Evolutionary conservation across 176 grass and related monocot species (phyloP).

Genomic region (Rhipidocladum racemiflorum): DNA sequence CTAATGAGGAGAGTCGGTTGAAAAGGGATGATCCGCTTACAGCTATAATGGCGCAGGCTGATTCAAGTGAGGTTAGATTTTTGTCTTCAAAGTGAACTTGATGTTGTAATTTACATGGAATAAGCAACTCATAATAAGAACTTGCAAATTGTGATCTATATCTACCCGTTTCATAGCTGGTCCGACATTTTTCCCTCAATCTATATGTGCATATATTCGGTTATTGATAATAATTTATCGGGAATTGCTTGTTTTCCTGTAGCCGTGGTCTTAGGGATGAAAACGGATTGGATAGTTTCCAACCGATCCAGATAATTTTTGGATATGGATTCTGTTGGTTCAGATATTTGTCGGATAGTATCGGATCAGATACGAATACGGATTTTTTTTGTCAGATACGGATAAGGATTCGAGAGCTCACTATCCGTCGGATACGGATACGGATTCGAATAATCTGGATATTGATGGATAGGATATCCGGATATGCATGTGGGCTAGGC

Average conservation of each 20-base stretch:
- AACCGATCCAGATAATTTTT: too few species aligned
- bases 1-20: slow-evolving; percentile 90
- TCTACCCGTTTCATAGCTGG: neutral
- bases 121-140: neutral
- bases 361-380: too few species aligned
- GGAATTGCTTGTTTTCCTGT: neutral
- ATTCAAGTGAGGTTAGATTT: slow-evolving; percentile 70
- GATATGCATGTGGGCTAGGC: too few species aligned
- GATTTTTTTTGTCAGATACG: too few species aligned
- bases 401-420: too few species aligned
- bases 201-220: neutral
- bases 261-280: neutral
- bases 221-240: neutral
- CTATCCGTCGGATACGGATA: too few species aligned
- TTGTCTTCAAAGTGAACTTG: neutral
- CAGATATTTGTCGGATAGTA: too few species aligned
- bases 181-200: neutral
- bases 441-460: too few species aligned
- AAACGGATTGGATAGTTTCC: too few species aligned
- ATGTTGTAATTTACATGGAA: slow-evolving; percentile 21
- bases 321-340: too few species aligned
- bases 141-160: neutral
- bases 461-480: too few species aligned
- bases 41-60: slow-evolving; percentile 79
- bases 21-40: slow-evolving; percentile 98